Conservation (phyloP, 345 rosid genomes). For the Aethionema arabicum region DNA sequence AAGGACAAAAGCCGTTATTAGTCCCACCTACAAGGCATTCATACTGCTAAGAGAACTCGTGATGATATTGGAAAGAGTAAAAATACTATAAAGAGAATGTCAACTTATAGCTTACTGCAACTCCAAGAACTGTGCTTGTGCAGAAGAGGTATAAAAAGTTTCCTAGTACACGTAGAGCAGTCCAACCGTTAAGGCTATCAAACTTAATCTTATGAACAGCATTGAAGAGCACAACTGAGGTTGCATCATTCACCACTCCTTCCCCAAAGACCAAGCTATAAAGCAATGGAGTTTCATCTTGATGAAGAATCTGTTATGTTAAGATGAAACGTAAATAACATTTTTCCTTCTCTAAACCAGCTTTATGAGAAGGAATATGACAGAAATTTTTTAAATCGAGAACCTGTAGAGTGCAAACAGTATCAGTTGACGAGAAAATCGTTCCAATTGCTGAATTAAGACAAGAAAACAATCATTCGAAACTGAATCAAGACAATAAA, state of each 20-base stretch:
- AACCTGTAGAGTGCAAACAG: slow-evolving; percentile 96
- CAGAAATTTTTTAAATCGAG: slow-evolving; percentile 8
- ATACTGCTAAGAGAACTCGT: slow-evolving; percentile 1
- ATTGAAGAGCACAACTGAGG: slow-evolving; percentile 80
- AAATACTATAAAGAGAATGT: not conserved
- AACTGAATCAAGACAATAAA: too few relatives aligned
- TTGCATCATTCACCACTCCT: slow-evolving; percentile 96
- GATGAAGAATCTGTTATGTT: slow-evolving; percentile 64
- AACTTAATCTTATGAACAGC: slow-evolving; percentile 78
- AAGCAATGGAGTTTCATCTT: slow-evolving; percentile 82
- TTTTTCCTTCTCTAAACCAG: not conserved
- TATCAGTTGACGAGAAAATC: slow-evolving; percentile 87
- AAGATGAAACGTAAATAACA: not conserved
- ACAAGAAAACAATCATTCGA: slow-evolving; percentile 21
- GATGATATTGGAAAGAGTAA: slow-evolving; percentile 18
- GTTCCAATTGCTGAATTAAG: slow-evolving; percentile 73
- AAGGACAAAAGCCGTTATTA: slow-evolving; percentile 62
- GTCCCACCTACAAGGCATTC: slow-evolving; percentile 58
- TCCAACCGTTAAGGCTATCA: slow-evolving; percentile 42
- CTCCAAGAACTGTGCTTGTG: slow-evolving; percentile 76
- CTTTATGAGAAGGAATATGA: slow-evolving; percentile 1
- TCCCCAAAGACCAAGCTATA: slow-evolving; percentile 94
- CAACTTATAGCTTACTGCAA: slow-evolving; percentile 47
- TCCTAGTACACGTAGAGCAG: slow-evolving; percentile 46
- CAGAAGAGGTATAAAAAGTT: slow-evolving; percentile 73